A percentile compares a stretch with the other conserved stretches of the same genome.
These are phyloP conservation scores for Coccinonectria pachysandricola DNA, from an alignment of 2,329 filamentous ascomycete species.

Conservation along the genomic window DNA sequence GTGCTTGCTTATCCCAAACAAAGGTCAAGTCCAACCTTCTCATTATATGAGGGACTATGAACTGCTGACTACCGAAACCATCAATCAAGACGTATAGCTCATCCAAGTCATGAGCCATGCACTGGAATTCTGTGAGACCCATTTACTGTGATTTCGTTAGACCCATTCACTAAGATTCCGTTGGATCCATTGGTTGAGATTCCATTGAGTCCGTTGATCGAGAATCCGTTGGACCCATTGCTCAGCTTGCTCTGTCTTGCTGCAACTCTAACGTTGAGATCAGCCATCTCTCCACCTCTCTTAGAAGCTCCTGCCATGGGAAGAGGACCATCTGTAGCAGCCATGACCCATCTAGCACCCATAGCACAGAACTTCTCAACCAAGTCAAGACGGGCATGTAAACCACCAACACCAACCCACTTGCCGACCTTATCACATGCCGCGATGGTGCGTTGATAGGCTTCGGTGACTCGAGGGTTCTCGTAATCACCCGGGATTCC, in stretches of 20 bases:
- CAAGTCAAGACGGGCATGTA: conserved; percentile 29
- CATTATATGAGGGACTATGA: too few species aligned
- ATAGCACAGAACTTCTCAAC: conserved; percentile 26
- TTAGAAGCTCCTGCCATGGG: conserved; percentile 17
- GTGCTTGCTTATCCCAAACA: too few species aligned
- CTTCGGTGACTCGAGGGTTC: conserved; percentile 12
- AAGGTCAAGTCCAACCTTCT: too few species aligned
- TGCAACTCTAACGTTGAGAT: conserved; percentile 9
- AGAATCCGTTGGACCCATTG: conserved; percentile 1
- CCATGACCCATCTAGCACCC: conserved; percentile 21
- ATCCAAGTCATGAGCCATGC: too few species aligned
- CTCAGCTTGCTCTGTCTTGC: too few species aligned
- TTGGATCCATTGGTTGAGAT: too few species aligned
- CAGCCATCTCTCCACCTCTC: conserved; percentile 15
- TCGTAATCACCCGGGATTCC: conserved; percentile 21
- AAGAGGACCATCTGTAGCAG: conserved; percentile 19
- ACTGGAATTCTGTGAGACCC: too few species aligned
- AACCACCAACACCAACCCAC: conserved; percentile 29
- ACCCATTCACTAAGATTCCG: too few species aligned
- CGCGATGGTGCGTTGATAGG: conserved; percentile 23
- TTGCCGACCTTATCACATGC: conserved; percentile 29
- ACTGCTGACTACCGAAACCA: too few species aligned
- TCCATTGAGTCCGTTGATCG: background rate
- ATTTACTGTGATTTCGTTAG: too few species aligned
- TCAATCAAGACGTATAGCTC: too few species aligned